A percentile compares a stretch with the other conserved stretches of the same genome.
phyloP scores from a whole-genome alignment of 768 basidiomycete genomes.

The Leccinum subgranulosum region DNA sequence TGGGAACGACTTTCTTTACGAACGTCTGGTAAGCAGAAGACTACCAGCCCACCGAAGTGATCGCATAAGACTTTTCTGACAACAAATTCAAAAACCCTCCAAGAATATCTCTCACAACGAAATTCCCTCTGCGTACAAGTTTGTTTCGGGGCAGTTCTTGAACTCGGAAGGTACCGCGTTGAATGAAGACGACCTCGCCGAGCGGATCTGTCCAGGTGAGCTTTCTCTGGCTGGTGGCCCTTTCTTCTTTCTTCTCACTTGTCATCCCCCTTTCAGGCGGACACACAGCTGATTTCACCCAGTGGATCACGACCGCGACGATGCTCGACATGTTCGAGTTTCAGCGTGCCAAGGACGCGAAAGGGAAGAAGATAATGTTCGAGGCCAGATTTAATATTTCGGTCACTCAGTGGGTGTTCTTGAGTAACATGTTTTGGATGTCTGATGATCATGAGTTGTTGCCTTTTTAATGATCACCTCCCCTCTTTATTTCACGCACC shows the following conservation, averaged over 20 bases:
- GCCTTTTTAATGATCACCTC: background rate
- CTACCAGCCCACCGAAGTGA: background rate
- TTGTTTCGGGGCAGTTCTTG: conserved; percentile 15
- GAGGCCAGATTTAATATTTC: background rate
- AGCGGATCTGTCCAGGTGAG: background rate
- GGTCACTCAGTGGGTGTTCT: background rate
- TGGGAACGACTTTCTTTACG: background rate
- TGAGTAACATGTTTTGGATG: background rate
- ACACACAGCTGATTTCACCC: background rate
- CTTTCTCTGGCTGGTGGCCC: background rate
- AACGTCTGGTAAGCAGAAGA: conserved; percentile 7
- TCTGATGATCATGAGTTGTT: background rate
- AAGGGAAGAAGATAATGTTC: background rate
- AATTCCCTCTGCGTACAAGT: conserved; percentile 3
- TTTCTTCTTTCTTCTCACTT: background rate
- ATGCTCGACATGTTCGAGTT: conserved; percentile 7
- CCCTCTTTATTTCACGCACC: background rate
- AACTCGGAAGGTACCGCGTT: conserved; percentile 1
- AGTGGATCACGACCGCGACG: conserved; percentile 1
- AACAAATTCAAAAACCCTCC: background rate
- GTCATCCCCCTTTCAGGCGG: background rate
- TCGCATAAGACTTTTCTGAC: background rate
- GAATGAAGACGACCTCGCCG: background rate
- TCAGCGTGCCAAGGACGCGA: background rate
- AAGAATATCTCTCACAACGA: conserved; percentile 11